Conservation (phyloP, 495 filamentous ascomycete species). For the Cercophora newfieldiana region DNA sequence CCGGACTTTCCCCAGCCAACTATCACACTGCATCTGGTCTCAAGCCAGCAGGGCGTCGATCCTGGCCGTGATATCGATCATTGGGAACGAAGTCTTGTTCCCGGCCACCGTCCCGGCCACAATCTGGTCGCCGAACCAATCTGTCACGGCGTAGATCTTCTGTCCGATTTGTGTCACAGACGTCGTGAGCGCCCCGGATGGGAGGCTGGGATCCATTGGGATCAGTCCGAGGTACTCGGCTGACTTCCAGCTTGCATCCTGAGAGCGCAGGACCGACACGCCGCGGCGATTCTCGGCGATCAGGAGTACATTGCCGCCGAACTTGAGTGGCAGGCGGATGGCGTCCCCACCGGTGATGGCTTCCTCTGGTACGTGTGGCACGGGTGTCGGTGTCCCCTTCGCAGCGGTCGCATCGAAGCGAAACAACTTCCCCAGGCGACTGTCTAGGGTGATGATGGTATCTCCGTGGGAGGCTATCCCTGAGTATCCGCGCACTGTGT, state of each 20-base stretch:
- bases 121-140: constrained; percentile 32
- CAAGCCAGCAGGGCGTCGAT: constrained; percentile 10
- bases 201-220: constrained; percentile 24
- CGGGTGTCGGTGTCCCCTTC: constrained; percentile 19
- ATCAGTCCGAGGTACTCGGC: constrained; percentile 38
- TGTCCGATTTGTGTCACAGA: constrained; percentile 32
- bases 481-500: constrained; percentile 28
- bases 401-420: constrained; percentile 29
- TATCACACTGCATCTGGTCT: background rate
- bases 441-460: constrained; percentile 30
- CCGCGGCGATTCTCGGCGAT: constrained; percentile 31
- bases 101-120: constrained; percentile 33
- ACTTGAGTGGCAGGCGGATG: constrained; percentile 35
- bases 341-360: constrained; percentile 30
- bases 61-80: constrained; percentile 32
- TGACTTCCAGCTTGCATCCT: constrained; percentile 32
- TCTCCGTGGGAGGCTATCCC: constrained; percentile 30
- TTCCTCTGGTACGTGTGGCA: constrained; percentile 22
- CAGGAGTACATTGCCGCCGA: constrained; percentile 31
- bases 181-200: constrained; percentile 20
- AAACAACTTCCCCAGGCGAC: constrained; percentile 24
- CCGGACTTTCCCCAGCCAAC: background rate
- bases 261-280: constrained; percentile 35
- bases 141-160: constrained; percentile 29
- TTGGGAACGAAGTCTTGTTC: constrained; percentile 35